Percentiles rank a stretch among this genome's conserved stretches.
Conservation (phyloP, 2,329 filamentous ascomycete species). For the Aureobasidium musti region DNA sequence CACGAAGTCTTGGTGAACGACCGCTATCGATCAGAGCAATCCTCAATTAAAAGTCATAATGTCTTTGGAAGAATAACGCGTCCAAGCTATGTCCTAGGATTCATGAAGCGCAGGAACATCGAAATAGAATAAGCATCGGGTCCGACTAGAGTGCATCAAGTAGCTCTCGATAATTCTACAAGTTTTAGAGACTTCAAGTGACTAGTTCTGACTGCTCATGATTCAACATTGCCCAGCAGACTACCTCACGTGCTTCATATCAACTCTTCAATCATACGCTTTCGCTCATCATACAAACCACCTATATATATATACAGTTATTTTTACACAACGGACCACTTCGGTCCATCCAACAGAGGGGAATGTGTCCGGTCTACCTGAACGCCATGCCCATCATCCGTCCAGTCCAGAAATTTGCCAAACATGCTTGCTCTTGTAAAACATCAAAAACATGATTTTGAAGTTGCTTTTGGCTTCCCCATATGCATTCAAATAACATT, state of each 20-base stretch:
- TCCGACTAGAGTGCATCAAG: too few species aligned
- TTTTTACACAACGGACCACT: conserved; percentile 24
- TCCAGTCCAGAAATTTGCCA: conserved; percentile 5
- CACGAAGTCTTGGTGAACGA: neutral
- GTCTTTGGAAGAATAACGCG: neutral
- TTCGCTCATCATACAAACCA: conserved; percentile 15
- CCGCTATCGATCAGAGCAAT: neutral
- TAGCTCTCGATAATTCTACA: too few species aligned
- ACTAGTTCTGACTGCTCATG: neutral
- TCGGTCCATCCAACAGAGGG: conserved; percentile 19
- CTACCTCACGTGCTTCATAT: neutral
- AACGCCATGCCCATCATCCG: conserved; percentile 20
- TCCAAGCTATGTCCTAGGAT: neutral
- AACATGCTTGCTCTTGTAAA: conserved; percentile 23
- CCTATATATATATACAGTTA: conserved; percentile 25
- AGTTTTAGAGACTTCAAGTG: too few species aligned
- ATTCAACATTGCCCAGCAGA: neutral
- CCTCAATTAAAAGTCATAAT: too few species aligned
- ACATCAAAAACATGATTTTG: neutral
- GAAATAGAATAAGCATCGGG: neutral
- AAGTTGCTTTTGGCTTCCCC: conserved; percentile 9
- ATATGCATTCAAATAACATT: conserved; percentile 1
- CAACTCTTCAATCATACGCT: neutral
- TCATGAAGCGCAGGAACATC: neutral
- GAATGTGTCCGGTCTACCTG: conserved; percentile 24